Base-by-base conservation (phyloP, 352 stramenopile genomes). In the Phytopythium helicoides region DNA sequence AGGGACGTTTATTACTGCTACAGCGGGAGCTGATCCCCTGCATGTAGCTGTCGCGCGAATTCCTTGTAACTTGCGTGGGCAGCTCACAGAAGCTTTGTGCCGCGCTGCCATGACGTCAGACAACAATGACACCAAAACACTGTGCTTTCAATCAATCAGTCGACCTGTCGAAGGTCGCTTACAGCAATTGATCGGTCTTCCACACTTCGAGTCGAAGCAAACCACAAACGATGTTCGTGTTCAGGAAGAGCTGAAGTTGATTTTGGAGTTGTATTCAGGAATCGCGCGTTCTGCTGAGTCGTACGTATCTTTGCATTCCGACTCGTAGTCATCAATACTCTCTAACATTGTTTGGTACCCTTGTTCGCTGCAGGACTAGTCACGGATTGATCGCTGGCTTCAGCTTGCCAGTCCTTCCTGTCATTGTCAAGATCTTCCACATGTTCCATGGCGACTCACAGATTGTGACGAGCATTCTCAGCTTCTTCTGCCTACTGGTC, bases 401-500 rank as follows among this genome's bases (percentile, higher is more conserved):
- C 48, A 84, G 76, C 26, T 61, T 94, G 15, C 79, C 83, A 6
- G 81, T 68, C 48, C 50, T 94, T 5, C 76, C 84, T 14, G 72
- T 90, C 26, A 73, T 92, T 52, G 79, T 92, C 18, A 78, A 85
- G 53, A 58, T 89, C 19, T 87, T 93, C 52, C 64, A 90, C 54
- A 55, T 89, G 4, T 94, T 91, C 60, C 78, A 93, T 31, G 65
- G 63, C 25, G 76, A 92, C 41, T 58, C 75, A 3, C 76, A 91
- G 55, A 75, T 93, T 45, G 81, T 91, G 36, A 76, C 87, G 28
- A 61, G 88, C 45, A 84, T 71, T 6, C 63, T 94, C 25, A 77
- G 61, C n/a, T 92, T 92, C 55, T 90, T 89, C 54, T 91, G 83
- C 23, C 47, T 81, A 21, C 61, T 94, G 25, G 85, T 93, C 11